A percentile compares a stretch with the other conserved stretches of the same genome.
phyloP scores from a whole-genome alignment of 345 rosid species.

The Rhodamnia rubescens region DNA sequence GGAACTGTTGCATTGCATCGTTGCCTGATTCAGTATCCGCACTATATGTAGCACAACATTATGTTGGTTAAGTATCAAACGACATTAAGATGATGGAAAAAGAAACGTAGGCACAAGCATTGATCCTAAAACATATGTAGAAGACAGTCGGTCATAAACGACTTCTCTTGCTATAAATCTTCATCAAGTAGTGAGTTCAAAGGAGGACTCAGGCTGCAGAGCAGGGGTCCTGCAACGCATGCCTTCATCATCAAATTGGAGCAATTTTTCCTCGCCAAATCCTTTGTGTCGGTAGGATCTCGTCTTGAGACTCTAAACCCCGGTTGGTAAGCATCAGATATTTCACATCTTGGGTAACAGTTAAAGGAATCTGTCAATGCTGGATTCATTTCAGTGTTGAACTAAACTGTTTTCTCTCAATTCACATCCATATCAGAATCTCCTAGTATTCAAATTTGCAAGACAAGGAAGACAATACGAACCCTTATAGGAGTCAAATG shows the following conservation, averaged over 20 bases:
- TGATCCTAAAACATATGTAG: neutral
- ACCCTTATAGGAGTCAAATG: neutral
- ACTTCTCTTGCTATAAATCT: neutral
- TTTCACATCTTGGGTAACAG: neutral
- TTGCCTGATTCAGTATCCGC: neutral
- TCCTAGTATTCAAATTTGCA: neutral
- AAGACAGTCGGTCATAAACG: neutral
- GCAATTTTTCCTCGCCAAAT: neutral
- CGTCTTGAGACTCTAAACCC: neutral
- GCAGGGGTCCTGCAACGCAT: neutral
- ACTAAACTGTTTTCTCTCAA: neutral
- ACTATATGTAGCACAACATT: neutral
- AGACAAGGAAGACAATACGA: neutral
- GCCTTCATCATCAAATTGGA: neutral
- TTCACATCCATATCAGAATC: neutral
- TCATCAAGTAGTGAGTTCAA: neutral
- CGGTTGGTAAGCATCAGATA: neutral
- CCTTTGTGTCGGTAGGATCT: neutral
- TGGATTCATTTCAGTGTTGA: neutral
- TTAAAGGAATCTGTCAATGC: neutral
- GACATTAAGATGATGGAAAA: neutral
- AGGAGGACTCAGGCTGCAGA: neutral
- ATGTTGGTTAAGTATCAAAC: neutral
- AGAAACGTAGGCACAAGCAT: neutral
- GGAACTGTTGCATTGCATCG: neutral